Percentiles rank a stretch among this genome's conserved stretches.
Evolutionary conservation across 371 early-diverging fungal species (phyloP).

Genomic region (Actinomortierella ambigua): DNA sequence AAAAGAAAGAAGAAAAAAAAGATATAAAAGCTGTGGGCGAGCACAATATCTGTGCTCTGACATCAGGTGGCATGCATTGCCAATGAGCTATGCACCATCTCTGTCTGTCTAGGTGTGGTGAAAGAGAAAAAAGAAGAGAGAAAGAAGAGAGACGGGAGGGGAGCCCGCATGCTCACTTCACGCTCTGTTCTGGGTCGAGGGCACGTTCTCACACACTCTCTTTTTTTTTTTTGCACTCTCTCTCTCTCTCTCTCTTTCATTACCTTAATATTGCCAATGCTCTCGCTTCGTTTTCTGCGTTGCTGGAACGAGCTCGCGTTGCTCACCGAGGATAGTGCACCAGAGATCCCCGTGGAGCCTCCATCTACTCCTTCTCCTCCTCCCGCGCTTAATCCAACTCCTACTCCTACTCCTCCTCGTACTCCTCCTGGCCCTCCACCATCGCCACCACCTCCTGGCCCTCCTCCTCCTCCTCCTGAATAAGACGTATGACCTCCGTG

Average conservation of each 20-base stretch:
- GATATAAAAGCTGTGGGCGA: too few species aligned
- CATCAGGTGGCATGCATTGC: too few species aligned
- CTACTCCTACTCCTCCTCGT: conserved; percentile 13
- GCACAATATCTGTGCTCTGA: too few species aligned
- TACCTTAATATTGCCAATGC: conserved; percentile 40
- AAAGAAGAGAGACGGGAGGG: too few species aligned
- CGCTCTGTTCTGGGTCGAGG: too few species aligned
- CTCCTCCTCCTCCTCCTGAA: conserved; percentile 8
- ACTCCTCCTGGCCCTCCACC: conserved; percentile 13
- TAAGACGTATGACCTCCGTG: conserved; percentile 2
- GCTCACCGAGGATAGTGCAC: conserved; percentile 1
- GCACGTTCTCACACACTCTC: too few species aligned
- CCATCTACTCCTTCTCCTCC: conserved; percentile 2
- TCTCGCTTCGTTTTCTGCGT: conserved; percentile 40
- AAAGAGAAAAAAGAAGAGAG: neutral
- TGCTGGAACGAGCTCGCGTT: conserved; percentile 27
- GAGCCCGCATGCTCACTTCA: too few species aligned
- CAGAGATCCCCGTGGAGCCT: neutral
- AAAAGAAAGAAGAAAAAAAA: too few species aligned
- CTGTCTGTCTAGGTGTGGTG: too few species aligned
- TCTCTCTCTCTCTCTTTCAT: neutral
- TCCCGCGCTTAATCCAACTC: conserved; percentile 4
- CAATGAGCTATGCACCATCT: too few species aligned
- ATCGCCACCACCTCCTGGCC: conserved; percentile 17
- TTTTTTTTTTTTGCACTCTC: too few species aligned